phyloP scores from a whole-genome alignment of 768 basidiomycete species.

The Hypsizygus marmoreus region DNA sequence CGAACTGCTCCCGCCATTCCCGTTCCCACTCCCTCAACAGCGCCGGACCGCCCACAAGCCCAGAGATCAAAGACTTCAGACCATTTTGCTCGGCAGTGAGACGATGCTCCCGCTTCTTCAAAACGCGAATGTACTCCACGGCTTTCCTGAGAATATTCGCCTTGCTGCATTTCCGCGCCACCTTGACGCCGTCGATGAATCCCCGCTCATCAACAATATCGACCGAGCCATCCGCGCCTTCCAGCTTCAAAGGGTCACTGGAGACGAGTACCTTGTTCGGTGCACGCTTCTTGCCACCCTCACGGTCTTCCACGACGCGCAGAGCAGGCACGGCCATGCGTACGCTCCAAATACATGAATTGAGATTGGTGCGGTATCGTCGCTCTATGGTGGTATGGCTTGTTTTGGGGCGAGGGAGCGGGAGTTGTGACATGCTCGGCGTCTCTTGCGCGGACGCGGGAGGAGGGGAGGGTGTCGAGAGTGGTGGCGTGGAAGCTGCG shows the following conservation, averaged over 20 bases:
- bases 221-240: constrained; percentile 31
- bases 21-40: constrained; percentile 75
- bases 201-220: constrained; percentile 81
- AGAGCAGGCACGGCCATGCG: constrained; percentile 83
- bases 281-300: constrained; percentile 50
- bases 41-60: constrained; percentile 74
- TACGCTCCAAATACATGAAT: constrained; percentile 80
- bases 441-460: constrained; percentile 15
- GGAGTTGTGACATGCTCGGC: constrained; percentile 10
- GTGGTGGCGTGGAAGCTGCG: constrained; percentile 44
- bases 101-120: constrained; percentile 76
- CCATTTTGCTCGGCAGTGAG: constrained; percentile 77
- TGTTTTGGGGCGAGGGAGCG: constrained; percentile 59
- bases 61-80: constrained; percentile 63
- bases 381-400: constrained; percentile 90
- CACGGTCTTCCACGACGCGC: constrained; percentile 70
- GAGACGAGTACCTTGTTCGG: constrained; percentile 39
- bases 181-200: constrained; percentile 90
- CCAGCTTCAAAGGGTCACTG: constrained; percentile 37
- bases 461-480: constrained; percentile 35
- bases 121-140: constrained; percentile 87
- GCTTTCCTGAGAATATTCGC: constrained; percentile 90
- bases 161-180: constrained; percentile 89
- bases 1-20: constrained; percentile 73
- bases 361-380: constrained; percentile 85